These are phyloP conservation scores for Scleroderma bovista DNA, from an alignment of 768 basidiomycete species.

Conservation along the genomic window DNA sequence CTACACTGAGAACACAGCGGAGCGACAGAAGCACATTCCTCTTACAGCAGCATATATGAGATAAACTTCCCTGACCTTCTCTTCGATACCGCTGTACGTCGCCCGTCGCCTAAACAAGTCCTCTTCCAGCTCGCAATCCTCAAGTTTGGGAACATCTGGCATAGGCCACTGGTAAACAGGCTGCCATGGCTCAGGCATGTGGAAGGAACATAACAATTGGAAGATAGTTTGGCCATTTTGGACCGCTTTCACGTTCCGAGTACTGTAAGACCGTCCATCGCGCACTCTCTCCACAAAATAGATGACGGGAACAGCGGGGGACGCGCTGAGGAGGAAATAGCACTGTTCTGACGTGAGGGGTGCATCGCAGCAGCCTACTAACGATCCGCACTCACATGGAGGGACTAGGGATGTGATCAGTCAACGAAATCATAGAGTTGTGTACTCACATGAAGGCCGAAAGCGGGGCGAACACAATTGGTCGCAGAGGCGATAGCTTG, in stretches of 20 bases:
- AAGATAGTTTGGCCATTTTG: slow-evolving; percentile 50
- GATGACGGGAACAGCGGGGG: slow-evolving; percentile 65
- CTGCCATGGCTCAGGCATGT: slow-evolving; percentile 73
- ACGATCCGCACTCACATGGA: slow-evolving; percentile 49
- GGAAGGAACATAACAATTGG: slow-evolving; percentile 77
- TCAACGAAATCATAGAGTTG: background rate
- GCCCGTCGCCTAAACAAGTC: slow-evolving; percentile 27
- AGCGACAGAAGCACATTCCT: background rate
- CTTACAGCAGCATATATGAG: slow-evolving; percentile 24
- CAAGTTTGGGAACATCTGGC: slow-evolving; percentile 54
- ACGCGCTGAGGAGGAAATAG: slow-evolving; percentile 76
- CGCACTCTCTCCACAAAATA: slow-evolving; percentile 76
- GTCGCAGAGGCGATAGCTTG: slow-evolving; percentile 82
- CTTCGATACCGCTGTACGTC: slow-evolving; percentile 27
- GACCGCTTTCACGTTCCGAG: slow-evolving; percentile 56
- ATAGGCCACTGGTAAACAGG: slow-evolving; percentile 63
- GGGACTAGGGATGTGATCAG: slow-evolving; percentile 38
- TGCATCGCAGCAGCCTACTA: background rate
- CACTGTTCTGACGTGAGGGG: slow-evolving; percentile 42
- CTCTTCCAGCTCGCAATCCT: slow-evolving; percentile 60
- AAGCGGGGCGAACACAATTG: slow-evolving; percentile 60
- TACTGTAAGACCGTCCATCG: slow-evolving; percentile 69
- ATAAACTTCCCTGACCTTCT: slow-evolving; percentile 28
- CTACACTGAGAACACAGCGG: slow-evolving; percentile 25
- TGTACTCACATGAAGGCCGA: slow-evolving; percentile 63